Percentiles rank a stretch among this genome's conserved stretches.
phyloP scores from a whole-genome alignment of 179 eudicot species.

The Dionaea muscipula region DNA sequence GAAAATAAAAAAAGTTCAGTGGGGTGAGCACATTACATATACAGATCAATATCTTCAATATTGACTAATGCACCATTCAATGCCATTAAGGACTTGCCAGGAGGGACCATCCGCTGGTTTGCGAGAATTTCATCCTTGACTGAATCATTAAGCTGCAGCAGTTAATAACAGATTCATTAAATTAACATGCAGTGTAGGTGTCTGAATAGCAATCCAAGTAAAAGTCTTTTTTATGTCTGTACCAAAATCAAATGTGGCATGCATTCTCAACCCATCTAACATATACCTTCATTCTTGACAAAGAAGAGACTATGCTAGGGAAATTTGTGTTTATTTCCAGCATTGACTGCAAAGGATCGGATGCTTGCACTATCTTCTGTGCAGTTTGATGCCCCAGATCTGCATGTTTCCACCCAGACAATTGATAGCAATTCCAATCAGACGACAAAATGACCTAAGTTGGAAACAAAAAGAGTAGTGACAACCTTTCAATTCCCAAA shows the following conservation, averaged over 20 bases:
- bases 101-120: slow-evolving; percentile 97
- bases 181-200: too few relatives aligned
- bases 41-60: slow-evolving; percentile 91
- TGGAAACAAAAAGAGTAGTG: not conserved
- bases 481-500: slow-evolving; percentile 96
- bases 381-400: slow-evolving; percentile 99
- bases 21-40: slow-evolving; percentile 40
- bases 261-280: not conserved
- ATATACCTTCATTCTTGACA: slow-evolving; percentile 89
- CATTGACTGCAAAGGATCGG: slow-evolving; percentile 93
- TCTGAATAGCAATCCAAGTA: too few relatives aligned
- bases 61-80: slow-evolving; percentile 83
- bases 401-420: slow-evolving; percentile 13
- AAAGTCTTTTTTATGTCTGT: too few relatives aligned
- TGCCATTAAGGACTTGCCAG: slow-evolving; percentile 97
- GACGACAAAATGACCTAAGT: not conserved
- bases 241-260: too few relatives aligned
- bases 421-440: slow-evolving; percentile 5
- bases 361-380: slow-evolving; percentile 90
- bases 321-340: slow-evolving; percentile 96
- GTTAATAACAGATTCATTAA: not conserved
- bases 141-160: slow-evolving; percentile 75
- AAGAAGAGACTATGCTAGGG: slow-evolving; percentile 87
- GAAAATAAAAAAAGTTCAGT: not conserved
- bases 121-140: slow-evolving; percentile 91